phyloP scores from a whole-genome alignment of 768 basidiomycete species.

The Gloeostereum incarnatum region DNA sequence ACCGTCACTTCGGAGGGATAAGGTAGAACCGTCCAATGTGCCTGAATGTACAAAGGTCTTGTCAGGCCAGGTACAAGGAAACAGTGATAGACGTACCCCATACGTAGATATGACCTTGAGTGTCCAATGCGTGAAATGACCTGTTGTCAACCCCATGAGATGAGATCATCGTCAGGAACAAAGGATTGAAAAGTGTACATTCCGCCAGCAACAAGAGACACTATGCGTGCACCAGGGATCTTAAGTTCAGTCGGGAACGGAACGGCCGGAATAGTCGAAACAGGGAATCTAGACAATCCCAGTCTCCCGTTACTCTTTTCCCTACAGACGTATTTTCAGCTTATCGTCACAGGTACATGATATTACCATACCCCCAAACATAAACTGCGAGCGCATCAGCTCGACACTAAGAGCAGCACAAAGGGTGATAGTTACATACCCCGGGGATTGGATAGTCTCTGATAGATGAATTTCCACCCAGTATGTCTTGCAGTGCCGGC shows the following conservation, averaged over 20 bases:
- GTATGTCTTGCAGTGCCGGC: constrained; percentile 61
- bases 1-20: constrained; percentile 37
- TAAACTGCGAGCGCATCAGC: constrained; percentile 27
- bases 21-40: constrained; percentile 39
- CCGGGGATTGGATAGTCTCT: constrained; percentile 56
- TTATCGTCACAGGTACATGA: too few relatives aligned
- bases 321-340: constrained; percentile 26
- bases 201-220: constrained; percentile 71
- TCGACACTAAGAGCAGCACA: constrained; percentile 11
- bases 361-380: constrained; percentile 43
- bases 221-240: constrained; percentile 54
- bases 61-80: constrained; percentile 1
- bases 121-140: constrained; percentile 84
- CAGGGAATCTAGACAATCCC: constrained; percentile 34
- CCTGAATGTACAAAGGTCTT: constrained; percentile 31
- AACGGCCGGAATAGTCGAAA: constrained; percentile 25
- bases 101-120: constrained; percentile 60
- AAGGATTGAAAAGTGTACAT: constrained; percentile 40
- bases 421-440: too few relatives aligned
- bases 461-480: constrained; percentile 79
- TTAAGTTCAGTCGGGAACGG: constrained; percentile 59
- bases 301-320: constrained; percentile 54
- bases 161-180: constrained; percentile 2
- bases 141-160: constrained; percentile 23
- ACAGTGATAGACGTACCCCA: constrained; percentile 51